Percentiles rank a stretch among this genome's conserved stretches.
phyloP scores from a whole-genome alignment of 805 yeast species.

The Candida tammaniensis region DNA sequence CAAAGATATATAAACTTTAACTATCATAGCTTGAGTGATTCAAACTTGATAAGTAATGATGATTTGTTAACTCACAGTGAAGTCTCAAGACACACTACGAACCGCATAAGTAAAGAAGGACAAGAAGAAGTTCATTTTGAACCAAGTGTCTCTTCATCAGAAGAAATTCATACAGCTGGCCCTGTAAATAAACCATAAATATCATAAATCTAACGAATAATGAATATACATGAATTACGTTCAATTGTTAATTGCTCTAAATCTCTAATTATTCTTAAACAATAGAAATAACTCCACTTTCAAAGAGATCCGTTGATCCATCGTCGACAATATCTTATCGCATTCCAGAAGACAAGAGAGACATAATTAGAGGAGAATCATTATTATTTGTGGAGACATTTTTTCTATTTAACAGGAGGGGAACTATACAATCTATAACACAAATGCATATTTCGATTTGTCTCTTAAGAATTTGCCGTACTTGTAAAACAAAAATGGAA shows the following conservation, averaged over 20 bases:
- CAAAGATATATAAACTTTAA: slow-evolving; percentile 35
- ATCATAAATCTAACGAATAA: background rate
- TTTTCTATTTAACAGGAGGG: no score
- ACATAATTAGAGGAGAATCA: no score
- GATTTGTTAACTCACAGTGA: slow-evolving; percentile 20
- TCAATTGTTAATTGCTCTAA: no score
- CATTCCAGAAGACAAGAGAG: no score
- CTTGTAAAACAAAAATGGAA: slow-evolving; percentile 52
- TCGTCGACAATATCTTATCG: no score
- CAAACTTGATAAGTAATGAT: slow-evolving; percentile 34
- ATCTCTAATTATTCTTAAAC: no score
- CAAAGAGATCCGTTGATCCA: no score
- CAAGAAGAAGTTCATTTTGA: slow-evolving; percentile 29
- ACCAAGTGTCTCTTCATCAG: slow-evolving; percentile 39
- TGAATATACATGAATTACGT: background rate
- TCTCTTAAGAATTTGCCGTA: slow-evolving; percentile 42
- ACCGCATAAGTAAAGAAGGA: slow-evolving; percentile 9
- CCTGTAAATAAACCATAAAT: slow-evolving; percentile 31
- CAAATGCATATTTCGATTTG: slow-evolving; percentile 14
- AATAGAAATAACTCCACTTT: no score
- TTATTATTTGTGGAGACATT: no score
- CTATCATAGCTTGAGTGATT: slow-evolving; percentile 23
- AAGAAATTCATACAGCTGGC: slow-evolving; percentile 42
- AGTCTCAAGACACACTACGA: slow-evolving; percentile 7
- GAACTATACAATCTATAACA: no score